These are phyloP conservation scores for Neonectria magnoliae DNA, from an alignment of 2,329 filamentous ascomycete species.

Conservation along the genomic window DNA sequence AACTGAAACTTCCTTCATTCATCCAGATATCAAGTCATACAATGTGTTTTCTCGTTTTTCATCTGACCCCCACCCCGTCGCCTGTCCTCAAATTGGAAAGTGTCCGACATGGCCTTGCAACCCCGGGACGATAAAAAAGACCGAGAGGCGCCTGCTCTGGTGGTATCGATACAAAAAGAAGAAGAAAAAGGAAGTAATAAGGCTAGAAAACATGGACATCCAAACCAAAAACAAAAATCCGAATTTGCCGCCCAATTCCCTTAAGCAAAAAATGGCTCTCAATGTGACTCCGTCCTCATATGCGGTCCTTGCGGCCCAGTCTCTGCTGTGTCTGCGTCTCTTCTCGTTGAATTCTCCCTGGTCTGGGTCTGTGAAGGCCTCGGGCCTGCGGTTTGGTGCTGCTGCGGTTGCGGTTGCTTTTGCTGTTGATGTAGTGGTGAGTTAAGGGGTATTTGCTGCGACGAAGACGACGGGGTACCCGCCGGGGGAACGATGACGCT, in stretches of 20 bases:
- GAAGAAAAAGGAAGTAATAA: not conserved
- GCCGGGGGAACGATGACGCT: conserved; percentile 63
- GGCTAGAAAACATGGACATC: not conserved
- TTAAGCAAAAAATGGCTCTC: not conserved
- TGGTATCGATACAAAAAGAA: conserved; percentile 6
- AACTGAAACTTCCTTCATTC: not conserved
- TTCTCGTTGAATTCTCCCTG: conserved; percentile 8
- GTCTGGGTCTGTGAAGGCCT: not conserved
- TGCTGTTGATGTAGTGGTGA: conserved; percentile 2
- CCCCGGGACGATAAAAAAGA: not conserved
- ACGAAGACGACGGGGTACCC: not conserved
- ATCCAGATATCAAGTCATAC: not conserved
- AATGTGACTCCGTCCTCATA: conserved; percentile 24
- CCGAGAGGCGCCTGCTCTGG: conserved; percentile 2
- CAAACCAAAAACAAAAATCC: not conserved
- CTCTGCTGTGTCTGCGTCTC: conserved; percentile 23
- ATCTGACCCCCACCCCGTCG: not conserved
- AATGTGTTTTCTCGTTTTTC: not conserved
- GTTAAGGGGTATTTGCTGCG: conserved; percentile 13
- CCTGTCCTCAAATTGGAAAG: not conserved
- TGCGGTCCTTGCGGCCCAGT: conserved; percentile 26
- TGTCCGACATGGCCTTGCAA: not conserved
- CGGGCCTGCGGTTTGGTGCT: conserved; percentile 8
- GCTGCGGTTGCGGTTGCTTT: conserved; percentile 3
- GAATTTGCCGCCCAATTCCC: conserved; percentile 8